A percentile compares a stretch with the other conserved stretches of the same genome.
Conservation (phyloP, 2,329 filamentous ascomycete genomes). For the Penicillium verrucosum region DNA sequence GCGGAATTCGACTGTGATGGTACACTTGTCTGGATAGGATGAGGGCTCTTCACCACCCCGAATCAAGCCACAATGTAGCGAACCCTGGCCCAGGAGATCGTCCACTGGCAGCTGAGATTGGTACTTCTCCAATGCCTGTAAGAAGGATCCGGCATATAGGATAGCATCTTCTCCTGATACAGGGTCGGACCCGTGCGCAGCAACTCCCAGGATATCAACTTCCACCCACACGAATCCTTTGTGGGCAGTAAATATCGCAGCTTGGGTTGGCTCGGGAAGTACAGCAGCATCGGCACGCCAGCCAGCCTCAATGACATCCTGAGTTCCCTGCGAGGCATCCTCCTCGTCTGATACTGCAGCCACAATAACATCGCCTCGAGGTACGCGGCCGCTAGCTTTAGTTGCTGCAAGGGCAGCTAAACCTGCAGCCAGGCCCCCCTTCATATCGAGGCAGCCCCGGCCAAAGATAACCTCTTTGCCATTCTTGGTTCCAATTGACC, state of each 20-base stretch:
- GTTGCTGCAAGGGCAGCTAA: constrained; percentile 43
- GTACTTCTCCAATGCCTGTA: constrained; percentile 47
- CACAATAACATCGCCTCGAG: constrained; percentile 52
- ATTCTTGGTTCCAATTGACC: constrained; percentile 33
- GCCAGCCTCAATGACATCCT: constrained; percentile 50
- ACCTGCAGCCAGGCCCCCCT: constrained; percentile 49
- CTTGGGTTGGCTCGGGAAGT: constrained; percentile 49
- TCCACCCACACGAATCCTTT: constrained; percentile 49
- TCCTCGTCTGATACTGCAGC: constrained; percentile 57
- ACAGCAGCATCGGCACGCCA: constrained; percentile 55
- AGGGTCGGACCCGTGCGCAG: constrained; percentile 38
- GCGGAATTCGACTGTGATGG: constrained; percentile 49
- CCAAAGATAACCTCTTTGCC: constrained; percentile 43
- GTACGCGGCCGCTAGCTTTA: constrained; percentile 29
- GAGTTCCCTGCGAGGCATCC: constrained; percentile 50
- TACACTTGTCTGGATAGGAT: constrained; percentile 52
- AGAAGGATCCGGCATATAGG: constrained; percentile 46
- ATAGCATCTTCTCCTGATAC: constrained; percentile 53
- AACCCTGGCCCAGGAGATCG: constrained; percentile 40
- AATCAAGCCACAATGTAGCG: constrained; percentile 50
- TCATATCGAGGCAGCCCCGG: constrained; percentile 53
- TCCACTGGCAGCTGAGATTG: constrained; percentile 34
- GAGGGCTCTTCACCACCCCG: constrained; percentile 52
- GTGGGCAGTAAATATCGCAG: constrained; percentile 46
- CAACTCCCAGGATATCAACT: constrained; percentile 34